Evolutionary conservation across 2,329 filamentous ascomycete genomes (phyloP), one percentile per base, ranked within the genome.

Genomic region (Microdochium paspali): DNA sequence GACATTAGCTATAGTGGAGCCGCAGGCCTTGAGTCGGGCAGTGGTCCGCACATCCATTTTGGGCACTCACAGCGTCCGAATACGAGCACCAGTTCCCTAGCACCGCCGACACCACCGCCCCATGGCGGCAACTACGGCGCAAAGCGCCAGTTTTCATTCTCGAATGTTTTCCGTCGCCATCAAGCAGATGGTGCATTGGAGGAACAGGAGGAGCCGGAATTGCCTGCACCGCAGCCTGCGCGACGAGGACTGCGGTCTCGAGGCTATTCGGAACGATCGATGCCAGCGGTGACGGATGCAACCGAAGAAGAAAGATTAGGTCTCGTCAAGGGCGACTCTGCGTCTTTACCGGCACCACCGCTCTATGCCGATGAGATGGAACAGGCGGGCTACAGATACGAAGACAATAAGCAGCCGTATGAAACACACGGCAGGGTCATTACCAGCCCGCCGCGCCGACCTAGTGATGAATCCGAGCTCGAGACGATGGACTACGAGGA

Each of bases 71-170:
- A 70, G 2, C 68, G 64, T 44, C 63, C 64, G 45, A 69, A 62
- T 52, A 68, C 64, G 50, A 66, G 65, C 51, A 66, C 61, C 56
- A 65, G 61, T 20, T 68, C 65, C 45, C 65, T 74, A 12, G 68
- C 66, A 3, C 73, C 80, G 1, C 83, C 84, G 0, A 74, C 78
- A 3, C 82, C 83, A 1, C 82, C 82, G 4, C 80, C 75, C 3
- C 79, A 79, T 50, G 66, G 42, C 64, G 58, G 49, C 9, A 31
- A 52, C 24, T 51, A 49, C 47, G 70, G 71, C 25, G 79, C 85
- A 10, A 78, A 72, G 54, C 78, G 91, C 50, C 88, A 95, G 61
- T 98, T 97, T 67, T 94, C 87, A 18, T 97, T 97, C 72, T 85
- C 90, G 54, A 89, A 86, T 54, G 81, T 95, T 46, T 93, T 96